Conservation (phyloP, 371 early-diverging fungal species). For the Actinomucor elegans region DNA sequence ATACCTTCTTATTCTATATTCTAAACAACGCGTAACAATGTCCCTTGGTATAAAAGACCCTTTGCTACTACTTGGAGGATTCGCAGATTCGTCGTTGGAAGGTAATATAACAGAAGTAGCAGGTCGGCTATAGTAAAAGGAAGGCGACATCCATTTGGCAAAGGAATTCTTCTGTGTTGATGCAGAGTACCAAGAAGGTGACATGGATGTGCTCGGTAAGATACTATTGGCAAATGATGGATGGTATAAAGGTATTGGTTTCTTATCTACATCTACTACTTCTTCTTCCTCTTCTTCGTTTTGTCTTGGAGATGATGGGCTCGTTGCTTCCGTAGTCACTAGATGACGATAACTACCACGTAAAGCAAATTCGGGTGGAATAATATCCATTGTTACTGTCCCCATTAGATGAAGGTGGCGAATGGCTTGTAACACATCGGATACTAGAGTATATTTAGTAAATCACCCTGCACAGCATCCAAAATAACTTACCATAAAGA, state of each 20-base stretch:
- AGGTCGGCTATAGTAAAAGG: conserved; percentile 49
- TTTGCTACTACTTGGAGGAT: background rate
- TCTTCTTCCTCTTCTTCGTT: conserved; percentile 2
- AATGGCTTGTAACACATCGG: conserved; percentile 41
- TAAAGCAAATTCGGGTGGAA: conserved; percentile 50
- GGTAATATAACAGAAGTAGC: conserved; percentile 43
- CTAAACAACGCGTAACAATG: conserved; percentile 43
- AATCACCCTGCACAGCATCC: too few relatives aligned
- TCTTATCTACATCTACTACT: conserved; percentile 15
- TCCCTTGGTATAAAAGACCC: conserved; percentile 39
- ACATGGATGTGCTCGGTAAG: conserved; percentile 46
- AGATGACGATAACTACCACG: conserved; percentile 38
- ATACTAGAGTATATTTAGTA: too few relatives aligned
- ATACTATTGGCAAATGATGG: conserved; percentile 30
- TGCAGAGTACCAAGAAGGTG: conserved; percentile 52
- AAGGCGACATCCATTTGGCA: conserved; percentile 53
- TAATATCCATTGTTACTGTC: conserved; percentile 44
- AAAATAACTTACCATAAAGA: conserved; percentile 43
- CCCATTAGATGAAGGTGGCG: conserved; percentile 39
- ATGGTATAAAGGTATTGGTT: background rate
- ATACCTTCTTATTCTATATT: conserved; percentile 44
- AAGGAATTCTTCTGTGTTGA: conserved; percentile 48
- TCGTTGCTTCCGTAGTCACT: conserved; percentile 10
- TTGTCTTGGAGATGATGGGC: conserved; percentile 14
- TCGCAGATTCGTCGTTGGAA: background rate